These are phyloP conservation scores for Neopestalotiopsis sp. DNA, from an alignment of 2,329 filamentous ascomycete genomes.

Conservation along the genomic window DNA sequence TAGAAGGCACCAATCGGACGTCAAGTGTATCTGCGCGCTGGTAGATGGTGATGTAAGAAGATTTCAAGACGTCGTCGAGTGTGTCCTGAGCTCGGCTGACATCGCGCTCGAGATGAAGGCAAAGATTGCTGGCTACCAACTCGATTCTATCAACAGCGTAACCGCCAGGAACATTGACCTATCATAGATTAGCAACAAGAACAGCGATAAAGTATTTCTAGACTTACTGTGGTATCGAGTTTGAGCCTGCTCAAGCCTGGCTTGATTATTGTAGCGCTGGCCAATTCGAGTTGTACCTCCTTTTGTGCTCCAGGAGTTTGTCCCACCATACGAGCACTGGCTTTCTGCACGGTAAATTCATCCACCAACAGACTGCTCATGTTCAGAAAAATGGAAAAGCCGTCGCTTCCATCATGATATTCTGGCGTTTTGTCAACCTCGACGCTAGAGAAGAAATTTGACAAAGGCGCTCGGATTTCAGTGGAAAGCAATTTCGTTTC, in stretches of 20 bases:
- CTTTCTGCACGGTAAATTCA: conserved; percentile 67
- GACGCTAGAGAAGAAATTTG: conserved; percentile 75
- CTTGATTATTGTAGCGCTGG: conserved; percentile 50
- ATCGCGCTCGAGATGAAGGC: conserved; percentile 69
- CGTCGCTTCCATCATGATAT: conserved; percentile 75
- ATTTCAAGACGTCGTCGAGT: conserved; percentile 57
- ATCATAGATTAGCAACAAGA: conserved; percentile 43
- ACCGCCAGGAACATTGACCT: conserved; percentile 72
- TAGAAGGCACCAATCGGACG: conserved; percentile 68
- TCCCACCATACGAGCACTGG: conserved; percentile 67
- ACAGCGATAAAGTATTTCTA: neutral
- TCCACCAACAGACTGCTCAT: conserved; percentile 77
- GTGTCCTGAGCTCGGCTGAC: conserved; percentile 51
- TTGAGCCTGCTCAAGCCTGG: conserved; percentile 56
- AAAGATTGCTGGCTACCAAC: conserved; percentile 66
- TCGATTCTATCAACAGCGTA: conserved; percentile 78
- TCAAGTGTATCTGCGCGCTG: conserved; percentile 73
- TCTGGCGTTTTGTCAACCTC: conserved; percentile 70
- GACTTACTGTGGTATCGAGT: conserved; percentile 50
- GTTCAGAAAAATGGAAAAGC: conserved; percentile 72
- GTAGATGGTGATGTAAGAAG: conserved; percentile 73
- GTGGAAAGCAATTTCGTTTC: conserved; percentile 51
- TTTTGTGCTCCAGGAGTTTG: conserved; percentile 59
- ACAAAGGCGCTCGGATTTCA: conserved; percentile 71
- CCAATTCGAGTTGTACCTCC: conserved; percentile 70